phyloP scores from a whole-genome alignment of 73 alveolate species.

The Paramecium sexaurelia region DNA sequence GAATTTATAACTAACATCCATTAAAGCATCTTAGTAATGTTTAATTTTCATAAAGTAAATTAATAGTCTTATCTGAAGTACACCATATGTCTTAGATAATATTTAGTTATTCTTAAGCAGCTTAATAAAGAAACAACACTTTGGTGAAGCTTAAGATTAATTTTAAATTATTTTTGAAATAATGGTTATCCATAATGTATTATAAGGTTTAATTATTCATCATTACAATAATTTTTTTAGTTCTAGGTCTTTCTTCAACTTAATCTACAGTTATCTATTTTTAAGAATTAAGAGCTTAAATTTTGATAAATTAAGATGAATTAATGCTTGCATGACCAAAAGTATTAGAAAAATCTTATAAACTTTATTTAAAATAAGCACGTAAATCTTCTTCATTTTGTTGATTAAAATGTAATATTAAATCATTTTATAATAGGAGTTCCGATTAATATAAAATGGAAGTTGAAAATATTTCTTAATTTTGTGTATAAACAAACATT shows the following conservation, averaged over 20 bases:
- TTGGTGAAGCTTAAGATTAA: neutral
- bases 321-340: neutral
- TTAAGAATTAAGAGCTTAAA: neutral
- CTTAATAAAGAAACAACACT: neutral
- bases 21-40: neutral
- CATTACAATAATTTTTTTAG: neutral
- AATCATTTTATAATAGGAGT: neutral
- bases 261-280: neutral
- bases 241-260: neutral
- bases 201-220: neutral
- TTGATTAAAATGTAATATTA: neutral
- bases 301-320: neutral
- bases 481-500: neutral
- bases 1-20: neutral
- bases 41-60: slow-evolving; percentile 30
- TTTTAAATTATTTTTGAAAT: neutral
- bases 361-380: slow-evolving; percentile 13
- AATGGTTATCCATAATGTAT: neutral
- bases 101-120: neutral
- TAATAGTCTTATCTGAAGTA: neutral
- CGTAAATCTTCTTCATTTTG: slow-evolving; percentile 22
- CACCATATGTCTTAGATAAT: neutral
- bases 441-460: neutral
- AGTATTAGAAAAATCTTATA: neutral
- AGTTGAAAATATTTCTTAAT: neutral